A percentile compares a stretch with the other conserved stretches of the same genome.
Evolutionary conservation across 2,329 filamentous ascomycete species (phyloP).

Genomic region (Xylogone sp.): DNA sequence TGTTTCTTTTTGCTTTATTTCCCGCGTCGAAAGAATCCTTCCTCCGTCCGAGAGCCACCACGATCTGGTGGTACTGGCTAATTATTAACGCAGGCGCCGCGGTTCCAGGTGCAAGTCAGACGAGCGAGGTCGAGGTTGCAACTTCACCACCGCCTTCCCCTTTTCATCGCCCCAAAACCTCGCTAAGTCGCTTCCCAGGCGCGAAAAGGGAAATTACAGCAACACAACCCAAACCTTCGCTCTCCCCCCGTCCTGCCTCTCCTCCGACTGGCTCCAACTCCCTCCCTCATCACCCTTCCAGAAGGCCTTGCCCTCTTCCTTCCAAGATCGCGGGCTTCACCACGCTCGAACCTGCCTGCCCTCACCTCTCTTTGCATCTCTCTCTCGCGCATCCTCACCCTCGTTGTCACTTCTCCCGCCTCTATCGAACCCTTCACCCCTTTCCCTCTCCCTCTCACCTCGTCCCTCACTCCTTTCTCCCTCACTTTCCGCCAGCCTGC

Average conservation of each 20-base stretch:
- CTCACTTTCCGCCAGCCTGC: not conserved
- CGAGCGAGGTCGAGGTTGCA: too few species aligned
- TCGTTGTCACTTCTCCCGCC: not conserved
- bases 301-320: not conserved
- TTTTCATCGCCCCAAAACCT: constrained; percentile 17
- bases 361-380: not conserved
- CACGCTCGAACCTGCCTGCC: not conserved
- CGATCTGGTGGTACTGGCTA: too few species aligned
- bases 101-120: not conserved
- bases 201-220: constrained; percentile 26
- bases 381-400: not conserved
- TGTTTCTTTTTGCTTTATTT: too few species aligned
- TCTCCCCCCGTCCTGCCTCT: not conserved
- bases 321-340: not conserved
- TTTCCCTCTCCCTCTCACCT: not conserved
- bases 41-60: too few species aligned
- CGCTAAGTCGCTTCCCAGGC: constrained; percentile 16
- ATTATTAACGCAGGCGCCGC: too few species aligned
- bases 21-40: too few species aligned
- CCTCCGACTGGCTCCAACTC: not conserved
- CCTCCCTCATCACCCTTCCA: constrained; percentile 1
- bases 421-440: not conserved
- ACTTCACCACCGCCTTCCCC: constrained; percentile 10
- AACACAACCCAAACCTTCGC: constrained; percentile 4
- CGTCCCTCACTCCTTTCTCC: not conserved